Base-by-base conservation (phyloP, 768 basidiomycete genomes). In the Mycena alexandri region DNA sequence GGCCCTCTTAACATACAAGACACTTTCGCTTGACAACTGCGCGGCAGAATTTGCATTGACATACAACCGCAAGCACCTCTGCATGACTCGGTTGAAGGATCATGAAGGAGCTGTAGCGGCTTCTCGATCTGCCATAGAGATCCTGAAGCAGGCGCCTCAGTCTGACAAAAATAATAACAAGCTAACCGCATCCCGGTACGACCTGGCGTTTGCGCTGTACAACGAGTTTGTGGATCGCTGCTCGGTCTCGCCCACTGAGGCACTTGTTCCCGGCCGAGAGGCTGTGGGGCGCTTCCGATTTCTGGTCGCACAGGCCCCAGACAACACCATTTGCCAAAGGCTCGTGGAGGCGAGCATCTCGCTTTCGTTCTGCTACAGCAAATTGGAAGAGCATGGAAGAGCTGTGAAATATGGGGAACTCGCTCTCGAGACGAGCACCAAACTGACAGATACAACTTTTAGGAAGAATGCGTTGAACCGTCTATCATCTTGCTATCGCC, bases 311-410 rank as follows among this genome's bases (percentile, higher is more conserved):
- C 33, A 36, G 17, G 11, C 46, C 1, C 58, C 46, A 7, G 24
- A 60, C 10, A n/a, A 60, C n/a, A 36, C 2, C 2, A 5, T 48
- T 47, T 44, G 53, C 21, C 33, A 19, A n/a, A 25, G 6, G 9
- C 16, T 63, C 47, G 54, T 51, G 34, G 13, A 17, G 11, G 38
- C 54, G 4, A 57, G 24, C 16, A 41, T 19, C 13, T 64, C 29
- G 5, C 55, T 64, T 12, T 64, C 63, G 10, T 22, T 25, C 4
- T 38, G 56, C 47, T 51, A 57, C 12, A 56, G 17, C 36, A 54
- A 64, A 50, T 13, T 57, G 21, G 19, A 17, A 7, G n/a, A 22
- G 17, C 55, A 57, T n/a, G n/a, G 9, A 33, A 21, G 50, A 14
- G 63, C 63, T 48, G 48, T 57, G n/a, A 29, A 57, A 42, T 57